A percentile compares a stretch with the other conserved stretches of the same genome.
Conservation (phyloP, 1,139 yeast genomes). For the Torulaspora globosa region DNA sequence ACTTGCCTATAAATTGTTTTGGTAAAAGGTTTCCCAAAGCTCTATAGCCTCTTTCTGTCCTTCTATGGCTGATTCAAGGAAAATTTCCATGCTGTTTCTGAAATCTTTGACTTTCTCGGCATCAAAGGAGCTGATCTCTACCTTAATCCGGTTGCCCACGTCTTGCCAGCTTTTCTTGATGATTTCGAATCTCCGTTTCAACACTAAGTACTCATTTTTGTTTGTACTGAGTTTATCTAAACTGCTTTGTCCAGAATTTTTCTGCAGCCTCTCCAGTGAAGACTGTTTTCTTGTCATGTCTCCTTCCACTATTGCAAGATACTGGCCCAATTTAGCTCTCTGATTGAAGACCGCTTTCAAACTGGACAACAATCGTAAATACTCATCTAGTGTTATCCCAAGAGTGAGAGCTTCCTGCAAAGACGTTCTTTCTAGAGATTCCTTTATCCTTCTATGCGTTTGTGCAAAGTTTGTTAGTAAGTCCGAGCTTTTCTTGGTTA, state of each 20-base stretch:
- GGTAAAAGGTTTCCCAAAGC: conserved; percentile 85
- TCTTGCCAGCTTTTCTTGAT: conserved; percentile 57
- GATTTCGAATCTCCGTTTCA: conserved; percentile 54
- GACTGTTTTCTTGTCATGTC: conserved; percentile 47
- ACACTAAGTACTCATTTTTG: conserved; percentile 54
- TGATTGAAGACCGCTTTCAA: conserved; percentile 72
- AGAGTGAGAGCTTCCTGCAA: conserved; percentile 82
- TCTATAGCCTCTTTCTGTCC: conserved; percentile 93
- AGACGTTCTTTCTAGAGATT: conserved; percentile 72
- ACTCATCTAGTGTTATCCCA: conserved; percentile 86
- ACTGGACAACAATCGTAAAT: conserved; percentile 72
- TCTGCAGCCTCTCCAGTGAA: conserved; percentile 50
- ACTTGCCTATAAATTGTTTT: conserved; percentile 26
- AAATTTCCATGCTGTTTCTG: conserved; percentile 84
- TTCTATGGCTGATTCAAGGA: conserved; percentile 85
- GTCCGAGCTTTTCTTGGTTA: conserved; percentile 62
- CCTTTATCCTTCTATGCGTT: conserved; percentile 66
- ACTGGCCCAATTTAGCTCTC: conserved; percentile 64
- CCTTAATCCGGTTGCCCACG: conserved; percentile 60
- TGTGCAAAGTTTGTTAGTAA: conserved; percentile 64
- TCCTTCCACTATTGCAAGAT: conserved; percentile 50
- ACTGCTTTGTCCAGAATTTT: conserved; percentile 52
- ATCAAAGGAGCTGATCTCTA: conserved; percentile 68
- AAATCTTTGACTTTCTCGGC: conserved; percentile 77
- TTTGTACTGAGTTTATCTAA: conserved; percentile 56